Percentiles rank a stretch among this genome's conserved stretches.
Evolutionary conservation across 352 stramenopile genomes (phyloP).

Genomic region (Globisporangium solare): DNA sequence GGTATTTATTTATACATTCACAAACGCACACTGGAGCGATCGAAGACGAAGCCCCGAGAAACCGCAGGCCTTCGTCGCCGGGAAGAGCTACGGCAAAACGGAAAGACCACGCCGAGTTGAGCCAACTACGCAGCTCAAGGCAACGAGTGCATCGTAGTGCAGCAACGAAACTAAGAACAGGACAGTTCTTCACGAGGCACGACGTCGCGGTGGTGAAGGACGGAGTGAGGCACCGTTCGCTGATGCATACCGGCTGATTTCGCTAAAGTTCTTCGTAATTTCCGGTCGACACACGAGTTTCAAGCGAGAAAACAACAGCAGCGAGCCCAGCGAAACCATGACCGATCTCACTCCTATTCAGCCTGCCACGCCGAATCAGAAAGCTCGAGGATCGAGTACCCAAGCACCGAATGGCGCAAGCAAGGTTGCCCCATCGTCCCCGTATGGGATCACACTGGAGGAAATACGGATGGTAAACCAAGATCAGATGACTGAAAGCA

Average conservation of each 20-base stretch:
- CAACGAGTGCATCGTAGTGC: not conserved
- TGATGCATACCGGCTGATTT: not conserved
- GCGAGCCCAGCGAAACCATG: conserved; percentile 10
- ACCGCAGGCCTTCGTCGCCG: not conserved
- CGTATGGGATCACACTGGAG: conserved; percentile 67
- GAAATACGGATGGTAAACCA: conserved; percentile 66
- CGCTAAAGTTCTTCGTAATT: not conserved
- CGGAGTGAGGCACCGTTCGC: not conserved
- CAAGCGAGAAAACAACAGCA: not conserved
- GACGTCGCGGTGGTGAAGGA: not conserved
- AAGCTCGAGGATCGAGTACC: conserved; percentile 20
- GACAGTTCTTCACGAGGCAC: not conserved
- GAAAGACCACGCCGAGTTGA: not conserved
- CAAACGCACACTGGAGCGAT: not conserved
- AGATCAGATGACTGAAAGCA: conserved; percentile 79
- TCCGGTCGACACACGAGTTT: too few relatives aligned
- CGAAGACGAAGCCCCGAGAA: not conserved
- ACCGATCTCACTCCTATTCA: conserved; percentile 49
- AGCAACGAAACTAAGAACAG: not conserved
- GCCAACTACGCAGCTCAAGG: not conserved
- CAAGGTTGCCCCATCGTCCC: conserved; percentile 68
- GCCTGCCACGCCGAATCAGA: conserved; percentile 18
- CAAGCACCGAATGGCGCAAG: conserved; percentile 21
- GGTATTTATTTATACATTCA: too few relatives aligned
- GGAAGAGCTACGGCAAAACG: not conserved